Evolutionary conservation across 129 eudicot genomes (phyloP), one percentile per base, ranked within the genome.

Genomic region (Erigeron canadensis): DNA sequence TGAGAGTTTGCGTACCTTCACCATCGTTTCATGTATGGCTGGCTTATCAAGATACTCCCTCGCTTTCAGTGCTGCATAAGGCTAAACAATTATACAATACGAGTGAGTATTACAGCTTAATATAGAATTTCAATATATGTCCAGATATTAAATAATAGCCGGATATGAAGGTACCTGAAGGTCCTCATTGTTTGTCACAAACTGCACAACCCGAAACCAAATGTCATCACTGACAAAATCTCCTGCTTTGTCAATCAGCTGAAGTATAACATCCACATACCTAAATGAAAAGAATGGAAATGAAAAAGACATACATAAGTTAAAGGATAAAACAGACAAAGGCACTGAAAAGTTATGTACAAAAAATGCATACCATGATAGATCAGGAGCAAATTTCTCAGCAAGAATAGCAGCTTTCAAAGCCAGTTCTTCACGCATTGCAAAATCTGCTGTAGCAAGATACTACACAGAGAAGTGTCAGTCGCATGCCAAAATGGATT

Each of bases 221-320:
- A 95, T 95, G 87, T 95, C 99, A 87, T 95, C 99, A 78, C 99
- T 95, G 77, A 95, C 99, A 79, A 95, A 95, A 70, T 95, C 99
- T 37, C 99, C 99, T 71, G 99, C 99, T 85, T 95, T 95, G 81
- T 95, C 99, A 41, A 95, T 95, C 89, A 95, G 78, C 81, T 95
- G 99, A 62, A 95, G 97, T 75, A 95, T 88, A 65, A 95, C 99
- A 81, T 95, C 99, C 80, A 95, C 97, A 84, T 95, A 95, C 99
- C 99, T 95, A 89, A 74, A 83, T 81, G 58, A 74, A 13, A 61
- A 65, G 7, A 8, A 46, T 8, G 41, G 50, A 73, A 53, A 10
- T 51, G 42, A 60, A 41, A 65, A 51, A 19, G 23, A 28, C 66
- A 66, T 65, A 44, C 53, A 13, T 54, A 39, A 34, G 62, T 74